These are phyloP conservation scores for Leishmania guyanensis DNA, from an alignment of 208 protist genomes.

Conservation along the genomic window DNA sequence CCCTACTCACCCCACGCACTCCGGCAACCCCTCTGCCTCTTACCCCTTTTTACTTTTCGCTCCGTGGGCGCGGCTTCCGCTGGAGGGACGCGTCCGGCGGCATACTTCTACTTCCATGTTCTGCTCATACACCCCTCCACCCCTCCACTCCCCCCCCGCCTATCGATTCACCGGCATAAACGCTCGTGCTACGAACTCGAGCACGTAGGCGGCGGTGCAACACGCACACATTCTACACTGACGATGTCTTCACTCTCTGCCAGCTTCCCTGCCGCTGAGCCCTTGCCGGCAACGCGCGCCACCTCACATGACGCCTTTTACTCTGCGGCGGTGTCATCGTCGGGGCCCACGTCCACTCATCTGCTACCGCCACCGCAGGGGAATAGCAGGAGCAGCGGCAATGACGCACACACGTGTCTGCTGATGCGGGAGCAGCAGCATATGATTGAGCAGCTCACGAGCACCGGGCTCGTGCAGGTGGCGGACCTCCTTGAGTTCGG, in stretches of 20 bases:
- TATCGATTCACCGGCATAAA: background rate
- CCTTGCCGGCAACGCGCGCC: background rate
- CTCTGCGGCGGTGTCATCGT: background rate
- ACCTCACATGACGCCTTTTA: background rate
- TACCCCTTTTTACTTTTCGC: background rate
- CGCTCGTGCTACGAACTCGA: background rate
- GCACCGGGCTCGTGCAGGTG: conserved; percentile 28
- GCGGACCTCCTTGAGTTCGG: conserved; percentile 36
- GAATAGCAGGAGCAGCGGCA: background rate
- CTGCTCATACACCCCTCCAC: background rate
- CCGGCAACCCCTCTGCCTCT: too few species aligned
- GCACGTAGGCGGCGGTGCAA: background rate
- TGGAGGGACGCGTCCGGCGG: background rate
- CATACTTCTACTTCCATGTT: background rate
- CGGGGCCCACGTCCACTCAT: background rate
- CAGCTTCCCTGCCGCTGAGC: background rate
- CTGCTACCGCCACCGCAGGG: background rate
- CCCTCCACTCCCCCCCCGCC: background rate
- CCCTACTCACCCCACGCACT: too few species aligned
- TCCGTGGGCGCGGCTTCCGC: background rate
- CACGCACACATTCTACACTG: background rate
- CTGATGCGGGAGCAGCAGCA: conserved; percentile 28
- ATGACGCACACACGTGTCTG: background rate
- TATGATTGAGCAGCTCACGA: conserved; percentile 39
- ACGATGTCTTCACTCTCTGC: background rate